Base-by-base conservation (phyloP, 768 basidiomycete species). In the Crepidotus variabilis region DNA sequence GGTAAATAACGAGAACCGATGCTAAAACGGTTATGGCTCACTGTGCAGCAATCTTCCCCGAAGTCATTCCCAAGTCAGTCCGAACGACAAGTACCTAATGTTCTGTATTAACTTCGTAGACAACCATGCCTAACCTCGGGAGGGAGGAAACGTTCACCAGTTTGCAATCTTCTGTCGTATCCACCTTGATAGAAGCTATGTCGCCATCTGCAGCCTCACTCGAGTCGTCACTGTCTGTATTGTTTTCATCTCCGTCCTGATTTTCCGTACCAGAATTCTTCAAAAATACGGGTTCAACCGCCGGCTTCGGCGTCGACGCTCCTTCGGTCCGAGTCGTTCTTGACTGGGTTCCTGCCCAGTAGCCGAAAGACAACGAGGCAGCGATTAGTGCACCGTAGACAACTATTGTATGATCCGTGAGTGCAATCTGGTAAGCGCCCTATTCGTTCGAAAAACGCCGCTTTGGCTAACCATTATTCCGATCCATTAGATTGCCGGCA, bases 11-110 rank as follows among this genome's bases (percentile, higher is more conserved):
- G n/a, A 52, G 49, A 53, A 18, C 22, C 23, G 23, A 35, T n/a
- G 21, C 20, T 4, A 24, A 32, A 14, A 32, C 16, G 23, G 28
- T 8, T 14, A 53, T 4, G 50, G 60, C 90, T 67, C 76, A 97
- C 85, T 96, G 94, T 23, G 94, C 93, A 36, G 85, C 85, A 52
- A 88, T 86, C 65, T 88, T 89, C 34, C 87, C 88, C 9, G 84
- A 65, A 14, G 80, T 76, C 87, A 89, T 88, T 51, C 79, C 78
- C 50, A 89, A 70, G 68, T 90, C 88, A 3, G 84, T 84, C 50
- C 75, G 72, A 51, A 87, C 85, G 24, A 85, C 79, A 54, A 88
- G 71, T 23, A 83, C 84, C 79, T 83, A 59, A 28, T 20, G 20
- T 24, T 47, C 33, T 14, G 10, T 24, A 3, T 28, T 28, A 28